Base-by-base conservation (phyloP, 2,329 filamentous ascomycete genomes). In the Aplosporella prunicola region DNA sequence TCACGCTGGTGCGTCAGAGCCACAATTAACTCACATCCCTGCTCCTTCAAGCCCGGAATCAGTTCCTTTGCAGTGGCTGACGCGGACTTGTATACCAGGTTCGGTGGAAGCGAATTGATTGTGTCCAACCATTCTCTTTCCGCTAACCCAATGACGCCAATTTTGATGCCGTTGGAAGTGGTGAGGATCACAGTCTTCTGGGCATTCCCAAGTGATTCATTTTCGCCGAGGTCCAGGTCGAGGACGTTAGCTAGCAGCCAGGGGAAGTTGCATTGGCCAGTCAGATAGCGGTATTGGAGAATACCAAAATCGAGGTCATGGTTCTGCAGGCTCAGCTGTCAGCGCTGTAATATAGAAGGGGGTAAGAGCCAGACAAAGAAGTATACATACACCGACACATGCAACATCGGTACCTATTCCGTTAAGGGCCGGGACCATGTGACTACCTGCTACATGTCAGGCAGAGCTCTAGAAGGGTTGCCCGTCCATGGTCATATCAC, bases 281-380 rank as follows among this genome's bases (percentile, higher is more conserved):
- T 70, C 32, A 94, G 67, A 51, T 86, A 70, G 39, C 76, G 69
- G 55, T 88, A 88, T 56, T 93, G 86, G 39, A 72, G 70, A 26
- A 93, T 81, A 9, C 87, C 88, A 60, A 94, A 94, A 63, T 94
- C 88, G 37, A 94, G 76, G 55, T 94, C 88, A 57, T 94, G 87
- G 55, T 94, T 94, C 73, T 86, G 44, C 25, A 18, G 22, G 10
- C n/a, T 16, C 9, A 27, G 6, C 9, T 9, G 24, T 27, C n/a
- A 36, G 34, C 9, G 17, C 17, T 32, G 32, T 13, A 26, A 23
- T 25, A 7, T 13, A 10, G 26, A 10, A 25, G 9, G 35, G 14
- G 29, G 15, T 23, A 15, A 30, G 23, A 40, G 33, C 22, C 22
- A n/a, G n/a, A n/a, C n/a, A n/a, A n/a, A n/a, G n/a, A n/a, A n/a